Evolutionary conservation across 169 alveolate genomes (phyloP).

Genomic region (Perkinsus olseni): DNA sequence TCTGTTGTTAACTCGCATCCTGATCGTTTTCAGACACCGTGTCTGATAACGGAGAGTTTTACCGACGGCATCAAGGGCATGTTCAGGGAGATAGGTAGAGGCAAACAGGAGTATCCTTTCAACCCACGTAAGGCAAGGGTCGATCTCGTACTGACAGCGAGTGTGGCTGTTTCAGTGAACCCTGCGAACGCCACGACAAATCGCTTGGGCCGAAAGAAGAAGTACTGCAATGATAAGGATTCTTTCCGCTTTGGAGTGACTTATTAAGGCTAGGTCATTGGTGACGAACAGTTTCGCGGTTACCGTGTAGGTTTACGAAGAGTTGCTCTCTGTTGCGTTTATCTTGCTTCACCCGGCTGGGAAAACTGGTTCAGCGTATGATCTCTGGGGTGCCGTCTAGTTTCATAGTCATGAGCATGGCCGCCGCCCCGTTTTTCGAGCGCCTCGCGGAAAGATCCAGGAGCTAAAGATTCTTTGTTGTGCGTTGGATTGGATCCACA

Average conservation of each 20-base stretch:
- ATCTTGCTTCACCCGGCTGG: no score
- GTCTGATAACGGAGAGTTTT: background rate
- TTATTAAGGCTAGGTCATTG: background rate
- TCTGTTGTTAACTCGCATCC: no score
- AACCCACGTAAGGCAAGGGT: background rate
- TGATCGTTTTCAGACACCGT: background rate
- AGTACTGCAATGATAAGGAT: background rate
- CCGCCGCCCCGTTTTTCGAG: background rate
- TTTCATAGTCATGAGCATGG: no score
- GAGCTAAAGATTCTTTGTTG: slow-evolving; percentile 25
- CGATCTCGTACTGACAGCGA: background rate
- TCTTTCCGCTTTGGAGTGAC: background rate
- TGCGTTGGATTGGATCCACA: slow-evolving; percentile 43
- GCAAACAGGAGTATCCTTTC: background rate
- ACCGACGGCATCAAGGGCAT: background rate
- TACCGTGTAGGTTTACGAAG: no score
- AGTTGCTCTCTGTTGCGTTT: no score
- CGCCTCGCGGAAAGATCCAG: slow-evolving; percentile 24
- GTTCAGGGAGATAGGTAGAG: background rate
- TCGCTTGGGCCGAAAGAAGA: background rate
- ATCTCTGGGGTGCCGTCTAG: no score
- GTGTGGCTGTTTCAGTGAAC: background rate
- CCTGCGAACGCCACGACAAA: background rate
- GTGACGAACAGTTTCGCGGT: background rate
- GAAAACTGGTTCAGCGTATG: no score